These are phyloP conservation scores for Apiospora koreana DNA, from an alignment of 2,329 filamentous ascomycete genomes.

Conservation along the genomic window DNA sequence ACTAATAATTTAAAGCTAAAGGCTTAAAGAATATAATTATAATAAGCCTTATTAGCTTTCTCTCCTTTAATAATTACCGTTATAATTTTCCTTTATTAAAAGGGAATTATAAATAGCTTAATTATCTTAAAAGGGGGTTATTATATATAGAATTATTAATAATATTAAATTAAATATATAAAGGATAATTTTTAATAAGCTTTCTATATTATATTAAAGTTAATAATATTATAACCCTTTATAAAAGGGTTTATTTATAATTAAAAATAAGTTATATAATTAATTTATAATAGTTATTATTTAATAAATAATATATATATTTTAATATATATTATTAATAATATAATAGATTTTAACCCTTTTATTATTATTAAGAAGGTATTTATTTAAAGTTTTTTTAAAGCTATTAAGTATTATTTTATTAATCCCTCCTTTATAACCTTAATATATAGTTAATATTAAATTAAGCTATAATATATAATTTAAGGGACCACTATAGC, in stretches of 20 bases:
- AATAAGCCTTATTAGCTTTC: not conserved
- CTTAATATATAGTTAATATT: not conserved
- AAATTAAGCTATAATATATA: not conserved
- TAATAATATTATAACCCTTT: not conserved
- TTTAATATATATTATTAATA: not conserved
- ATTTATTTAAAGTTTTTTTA: not conserved
- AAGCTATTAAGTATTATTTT: not conserved
- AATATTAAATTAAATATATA: not conserved
- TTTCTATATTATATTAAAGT: not conserved
- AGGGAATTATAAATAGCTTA: not conserved
- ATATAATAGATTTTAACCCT: not conserved
- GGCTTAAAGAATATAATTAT: not conserved
- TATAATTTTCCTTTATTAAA: not conserved
- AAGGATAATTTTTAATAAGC: not conserved
- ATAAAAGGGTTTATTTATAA: not conserved
- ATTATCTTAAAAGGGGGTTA: not conserved
- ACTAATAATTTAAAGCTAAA: not conserved
- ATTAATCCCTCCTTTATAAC: not conserved
- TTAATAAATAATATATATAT: not conserved
- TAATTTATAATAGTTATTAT: not conserved
- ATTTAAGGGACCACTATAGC: not conserved
- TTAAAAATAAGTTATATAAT: not conserved
- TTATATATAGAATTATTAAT: not conserved
- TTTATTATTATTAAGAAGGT: not conserved
- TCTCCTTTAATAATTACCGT: not conserved